Evolutionary conservation across 768 basidiomycete genomes (phyloP).

Genomic region (Hericium coralloides): DNA sequence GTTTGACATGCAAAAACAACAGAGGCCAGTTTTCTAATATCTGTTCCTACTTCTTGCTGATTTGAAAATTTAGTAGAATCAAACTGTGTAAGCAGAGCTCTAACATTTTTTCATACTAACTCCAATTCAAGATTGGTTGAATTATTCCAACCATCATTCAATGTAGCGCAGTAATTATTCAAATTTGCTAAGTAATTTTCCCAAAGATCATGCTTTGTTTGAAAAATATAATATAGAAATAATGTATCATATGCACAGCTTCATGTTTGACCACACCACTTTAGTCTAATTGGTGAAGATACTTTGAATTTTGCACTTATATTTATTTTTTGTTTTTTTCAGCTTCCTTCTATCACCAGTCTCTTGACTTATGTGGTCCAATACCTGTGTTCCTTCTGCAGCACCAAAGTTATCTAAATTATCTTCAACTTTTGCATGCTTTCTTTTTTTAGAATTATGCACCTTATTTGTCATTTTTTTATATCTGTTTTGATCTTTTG

Average conservation of each 20-base stretch:
- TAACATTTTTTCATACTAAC: not conserved
- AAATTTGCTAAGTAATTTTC: not conserved
- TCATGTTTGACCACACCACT: not conserved
- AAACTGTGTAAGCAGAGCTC: not conserved
- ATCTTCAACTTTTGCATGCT: not conserved
- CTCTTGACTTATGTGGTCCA: not conserved
- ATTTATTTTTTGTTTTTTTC: not conserved
- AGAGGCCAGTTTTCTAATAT: too few species aligned
- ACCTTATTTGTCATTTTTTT: not conserved
- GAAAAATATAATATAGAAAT: not conserved
- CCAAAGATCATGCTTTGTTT: not conserved
- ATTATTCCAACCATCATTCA: not conserved
- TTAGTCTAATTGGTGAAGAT: not conserved
- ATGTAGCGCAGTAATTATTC: not conserved
- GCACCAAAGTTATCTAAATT: not conserved
- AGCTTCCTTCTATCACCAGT: too few species aligned
- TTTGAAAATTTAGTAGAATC: not conserved
- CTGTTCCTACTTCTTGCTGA: not conserved
- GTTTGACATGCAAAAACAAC: too few species aligned
- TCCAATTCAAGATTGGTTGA: not conserved
- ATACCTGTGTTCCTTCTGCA: not conserved
- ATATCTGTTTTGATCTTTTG: not conserved
- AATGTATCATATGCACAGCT: slow-evolving; percentile 8
- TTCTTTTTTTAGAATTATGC: not conserved
- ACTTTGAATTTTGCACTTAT: not conserved